A percentile compares a stretch with the other conserved stretches of the same genome.
Evolutionary conservation across 495 filamentous ascomycete species (phyloP).

Genomic region (Lasiosphaeria miniovina): DNA sequence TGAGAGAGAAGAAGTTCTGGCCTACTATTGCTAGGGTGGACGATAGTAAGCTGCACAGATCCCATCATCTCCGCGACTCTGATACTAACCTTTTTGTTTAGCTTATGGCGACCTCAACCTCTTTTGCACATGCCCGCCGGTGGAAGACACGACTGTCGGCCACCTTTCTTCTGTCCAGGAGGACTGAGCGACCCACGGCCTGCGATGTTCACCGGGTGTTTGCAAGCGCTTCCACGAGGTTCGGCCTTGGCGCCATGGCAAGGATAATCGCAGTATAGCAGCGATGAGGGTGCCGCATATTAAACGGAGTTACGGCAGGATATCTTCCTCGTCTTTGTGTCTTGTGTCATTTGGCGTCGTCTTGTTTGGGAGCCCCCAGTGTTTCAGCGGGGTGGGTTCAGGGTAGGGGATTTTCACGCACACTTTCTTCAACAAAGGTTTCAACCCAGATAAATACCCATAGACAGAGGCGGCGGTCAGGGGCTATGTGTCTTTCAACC

Average conservation of each 20-base stretch:
- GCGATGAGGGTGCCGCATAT: no score
- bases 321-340: neutral
- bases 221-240: no score
- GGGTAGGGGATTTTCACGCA: neutral
- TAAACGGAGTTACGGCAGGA: no score
- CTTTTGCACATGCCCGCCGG: conserved; percentile 92
- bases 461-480: neutral
- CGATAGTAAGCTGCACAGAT: conserved; percentile 63
- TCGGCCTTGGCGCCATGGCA: no score
- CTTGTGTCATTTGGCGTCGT: neutral
- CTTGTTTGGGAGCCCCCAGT: neutral
- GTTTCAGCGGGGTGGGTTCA: neutral
- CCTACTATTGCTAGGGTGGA: conserved; percentile 84
- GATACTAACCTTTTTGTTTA: conserved; percentile 36
- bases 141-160: conserved; percentile 56
- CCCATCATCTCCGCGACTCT: no score
- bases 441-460: neutral
- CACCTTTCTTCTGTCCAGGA: conserved; percentile 24
- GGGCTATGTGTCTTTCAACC: conserved; percentile 3
- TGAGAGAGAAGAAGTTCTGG: conserved; percentile 99
- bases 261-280: no score
- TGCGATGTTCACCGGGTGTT: no score
- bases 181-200: neutral
- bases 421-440: conserved; percentile 9
- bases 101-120: conserved; percentile 90